These are phyloP conservation scores for Fusarium veterinarium DNA, from an alignment of 2,329 filamentous ascomycete genomes.

Conservation along the genomic window DNA sequence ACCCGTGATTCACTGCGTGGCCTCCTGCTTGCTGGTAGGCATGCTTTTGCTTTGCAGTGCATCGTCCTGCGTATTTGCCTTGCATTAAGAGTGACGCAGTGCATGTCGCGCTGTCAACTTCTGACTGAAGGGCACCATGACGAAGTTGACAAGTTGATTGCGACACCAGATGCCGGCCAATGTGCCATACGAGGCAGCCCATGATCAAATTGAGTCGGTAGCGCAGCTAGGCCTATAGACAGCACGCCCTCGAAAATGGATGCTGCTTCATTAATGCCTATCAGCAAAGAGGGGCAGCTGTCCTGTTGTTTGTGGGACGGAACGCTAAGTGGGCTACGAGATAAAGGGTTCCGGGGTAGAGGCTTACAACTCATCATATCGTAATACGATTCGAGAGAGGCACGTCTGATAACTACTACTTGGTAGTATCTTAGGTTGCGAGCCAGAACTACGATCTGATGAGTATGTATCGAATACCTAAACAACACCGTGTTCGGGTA, in stretches of 20 bases:
- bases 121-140: constrained; percentile 11
- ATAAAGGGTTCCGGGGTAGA: constrained; percentile 35
- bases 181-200: background rate
- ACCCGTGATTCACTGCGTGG: constrained; percentile 29
- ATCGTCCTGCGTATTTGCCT: constrained; percentile 19
- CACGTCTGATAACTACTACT: background rate
- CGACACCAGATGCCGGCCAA: constrained; percentile 19
- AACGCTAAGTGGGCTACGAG: constrained; percentile 37
- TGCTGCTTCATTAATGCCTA: constrained; percentile 33
- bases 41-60: constrained; percentile 26
- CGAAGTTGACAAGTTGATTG: constrained; percentile 16
- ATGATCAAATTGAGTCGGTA: background rate
- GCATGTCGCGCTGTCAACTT: constrained; percentile 27
- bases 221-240: constrained; percentile 3
- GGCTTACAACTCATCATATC: constrained; percentile 33
- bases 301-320: constrained; percentile 41
- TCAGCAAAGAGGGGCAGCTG: constrained; percentile 37
- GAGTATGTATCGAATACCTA: background rate
- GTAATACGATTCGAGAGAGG: constrained; percentile 18
- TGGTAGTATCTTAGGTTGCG: background rate
- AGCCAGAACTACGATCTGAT: background rate
- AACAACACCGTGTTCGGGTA: background rate
- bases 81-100: constrained; percentile 37
- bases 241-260: constrained; percentile 13
- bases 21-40: constrained; percentile 21